Evolutionary conservation across 2,329 filamentous ascomycete species (phyloP).

Genomic region (Fragosphaeria purpurea): DNA sequence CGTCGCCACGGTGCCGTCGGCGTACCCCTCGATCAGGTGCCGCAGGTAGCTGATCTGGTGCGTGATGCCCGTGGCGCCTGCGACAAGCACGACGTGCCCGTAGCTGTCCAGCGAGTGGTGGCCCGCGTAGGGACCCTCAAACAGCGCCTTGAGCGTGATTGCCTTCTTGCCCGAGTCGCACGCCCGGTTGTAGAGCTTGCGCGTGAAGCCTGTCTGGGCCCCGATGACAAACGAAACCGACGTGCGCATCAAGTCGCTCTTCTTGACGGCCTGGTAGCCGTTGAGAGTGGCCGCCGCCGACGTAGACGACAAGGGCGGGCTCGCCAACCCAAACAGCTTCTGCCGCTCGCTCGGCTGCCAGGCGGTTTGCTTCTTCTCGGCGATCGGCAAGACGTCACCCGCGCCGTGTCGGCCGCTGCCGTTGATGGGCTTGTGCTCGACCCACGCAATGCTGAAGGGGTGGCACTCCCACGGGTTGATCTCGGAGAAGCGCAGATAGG

Average conservation of each 20-base stretch:
- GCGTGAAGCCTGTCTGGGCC: conserved; percentile 80
- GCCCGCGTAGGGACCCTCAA: conserved; percentile 83
- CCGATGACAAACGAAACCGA: conserved; percentile 74
- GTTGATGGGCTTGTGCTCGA: conserved; percentile 41
- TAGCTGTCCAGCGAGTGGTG: conserved; percentile 85
- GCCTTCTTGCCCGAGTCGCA: conserved; percentile 38
- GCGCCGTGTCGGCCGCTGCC: conserved; percentile 20
- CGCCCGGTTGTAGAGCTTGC: conserved; percentile 66
- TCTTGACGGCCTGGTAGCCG: conserved; percentile 13
- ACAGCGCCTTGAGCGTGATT: conserved; percentile 58
- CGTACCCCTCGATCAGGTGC: conserved; percentile 61
- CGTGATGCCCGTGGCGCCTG: conserved; percentile 88
- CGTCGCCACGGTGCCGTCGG: conserved; percentile 64
- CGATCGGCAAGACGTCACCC: conserved; percentile 20
- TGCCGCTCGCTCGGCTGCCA: conserved; percentile 9
- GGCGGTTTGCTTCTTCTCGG: conserved; percentile 27
- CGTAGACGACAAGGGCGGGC: neutral
- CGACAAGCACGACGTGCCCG: conserved; percentile 82
- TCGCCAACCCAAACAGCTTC: neutral
- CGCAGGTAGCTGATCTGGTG: conserved; percentile 85
- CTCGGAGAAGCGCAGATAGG: conserved; percentile 61
- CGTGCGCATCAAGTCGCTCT: conserved; percentile 33
- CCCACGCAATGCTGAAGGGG: conserved; percentile 72
- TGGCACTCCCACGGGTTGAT: conserved; percentile 63
- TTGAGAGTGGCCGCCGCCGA: neutral